Evolutionary conservation across 129 eudicot genomes (phyloP).

Genomic region (Calendula officinalis): DNA sequence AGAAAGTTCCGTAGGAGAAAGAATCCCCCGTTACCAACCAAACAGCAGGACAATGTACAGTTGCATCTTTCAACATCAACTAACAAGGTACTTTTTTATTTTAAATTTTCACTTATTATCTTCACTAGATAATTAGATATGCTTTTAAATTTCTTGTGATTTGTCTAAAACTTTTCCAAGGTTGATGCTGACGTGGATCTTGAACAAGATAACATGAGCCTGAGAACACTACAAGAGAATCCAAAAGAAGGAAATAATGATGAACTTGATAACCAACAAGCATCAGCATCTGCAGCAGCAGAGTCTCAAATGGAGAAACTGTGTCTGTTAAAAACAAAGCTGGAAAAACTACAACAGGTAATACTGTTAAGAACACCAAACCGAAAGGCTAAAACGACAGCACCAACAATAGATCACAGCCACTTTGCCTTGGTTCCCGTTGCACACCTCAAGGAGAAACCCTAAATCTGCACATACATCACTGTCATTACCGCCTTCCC

Average conservation of each 20-base stretch:
- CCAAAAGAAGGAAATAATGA: conserved; percentile 40
- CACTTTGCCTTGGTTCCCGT: conserved; percentile 59
- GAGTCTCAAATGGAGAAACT: conserved; percentile 67
- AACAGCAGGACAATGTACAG: conserved; percentile 33
- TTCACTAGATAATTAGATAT: neutral
- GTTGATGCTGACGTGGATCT: conserved; percentile 34
- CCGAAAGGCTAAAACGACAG: conserved; percentile 21
- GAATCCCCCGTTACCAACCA: conserved; percentile 21
- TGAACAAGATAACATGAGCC: conserved; percentile 49
- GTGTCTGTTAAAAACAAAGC: conserved; percentile 49
- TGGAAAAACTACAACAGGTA: conserved; percentile 50
- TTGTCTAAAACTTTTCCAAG: neutral
- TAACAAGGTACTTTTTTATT: conserved; percentile 44
- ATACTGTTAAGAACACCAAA: conserved; percentile 51
- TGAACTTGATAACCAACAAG: conserved; percentile 21
- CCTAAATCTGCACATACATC: conserved; percentile 35
- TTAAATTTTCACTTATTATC: neutral
- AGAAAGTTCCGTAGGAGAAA: conserved; percentile 35
- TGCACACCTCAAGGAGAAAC: conserved; percentile 73
- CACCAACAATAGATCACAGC: conserved; percentile 19
- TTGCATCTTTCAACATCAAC: conserved; percentile 25
- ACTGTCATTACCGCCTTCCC: neutral
- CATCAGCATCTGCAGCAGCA: conserved; percentile 36
- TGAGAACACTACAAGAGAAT: conserved; percentile 43
- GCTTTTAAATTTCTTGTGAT: neutral